These are phyloP conservation scores for Ottelia alismoides DNA, from an alignment of 106 monocot genomes.

Conservation along the genomic window DNA sequence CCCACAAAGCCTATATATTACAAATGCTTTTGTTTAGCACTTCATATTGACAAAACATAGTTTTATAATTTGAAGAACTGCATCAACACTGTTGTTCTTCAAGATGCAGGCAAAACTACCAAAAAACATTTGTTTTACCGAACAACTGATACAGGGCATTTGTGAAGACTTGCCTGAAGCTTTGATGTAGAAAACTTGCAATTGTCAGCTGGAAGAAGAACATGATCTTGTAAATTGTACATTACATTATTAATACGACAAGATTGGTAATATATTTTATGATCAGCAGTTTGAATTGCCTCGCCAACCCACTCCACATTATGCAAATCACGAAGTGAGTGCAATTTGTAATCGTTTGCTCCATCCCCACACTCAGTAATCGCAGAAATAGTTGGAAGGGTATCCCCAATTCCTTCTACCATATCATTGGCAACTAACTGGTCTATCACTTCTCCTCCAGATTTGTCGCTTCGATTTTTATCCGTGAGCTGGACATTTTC, in stretches of 20 bases:
- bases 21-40: neutral
- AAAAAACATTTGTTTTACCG: too few relatives aligned
- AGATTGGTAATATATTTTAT: conserved; percentile 45
- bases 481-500: too few relatives aligned
- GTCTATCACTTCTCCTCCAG: too few relatives aligned
- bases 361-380: conserved; percentile 2
- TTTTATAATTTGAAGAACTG: neutral
- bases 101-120: neutral
- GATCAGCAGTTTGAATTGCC: conserved; percentile 20
- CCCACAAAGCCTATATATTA: conserved; percentile 49
- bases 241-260: conserved; percentile 31
- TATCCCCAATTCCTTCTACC: too few relatives aligned
- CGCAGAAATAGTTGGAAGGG: too few relatives aligned
- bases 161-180: conserved; percentile 21
- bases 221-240: conserved; percentile 46
- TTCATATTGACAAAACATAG: neutral
- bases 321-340: too few relatives aligned
- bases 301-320: conserved; percentile 43
- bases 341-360: conserved; percentile 6
- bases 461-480: too few relatives aligned
- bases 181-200: conserved; percentile 30
- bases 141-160: too few relatives aligned
- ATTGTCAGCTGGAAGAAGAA: conserved; percentile 22
- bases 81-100: neutral
- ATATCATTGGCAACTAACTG: too few relatives aligned